A percentile compares a stretch with the other conserved stretches of the same genome.
Evolutionary conservation across 2,329 filamentous ascomycete species (phyloP).

Genomic region (Penicillium sclerotigenum): DNA sequence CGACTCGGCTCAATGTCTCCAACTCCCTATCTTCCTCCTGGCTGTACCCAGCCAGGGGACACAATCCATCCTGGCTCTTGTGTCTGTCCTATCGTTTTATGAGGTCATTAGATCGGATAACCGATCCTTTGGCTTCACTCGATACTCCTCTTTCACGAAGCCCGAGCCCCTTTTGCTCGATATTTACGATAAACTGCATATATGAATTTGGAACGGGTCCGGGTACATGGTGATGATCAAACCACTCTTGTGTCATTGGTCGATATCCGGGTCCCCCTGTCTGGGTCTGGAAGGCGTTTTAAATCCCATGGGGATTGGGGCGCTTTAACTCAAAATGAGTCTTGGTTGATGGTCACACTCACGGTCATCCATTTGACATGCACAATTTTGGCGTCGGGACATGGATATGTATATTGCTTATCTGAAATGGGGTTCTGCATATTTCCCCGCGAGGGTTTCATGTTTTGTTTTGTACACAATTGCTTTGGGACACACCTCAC

Average conservation of each 20-base stretch:
- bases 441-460: background rate
- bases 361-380: background rate
- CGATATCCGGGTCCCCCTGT: background rate
- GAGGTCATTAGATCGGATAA: background rate
- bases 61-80: constrained; percentile 13
- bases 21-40: background rate
- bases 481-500: constrained; percentile 2
- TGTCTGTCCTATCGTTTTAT: constrained; percentile 11
- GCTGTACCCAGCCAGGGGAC: background rate
- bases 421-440: background rate
- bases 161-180: constrained; percentile 5
- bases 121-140: background rate
- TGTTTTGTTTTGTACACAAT: constrained; percentile 12
- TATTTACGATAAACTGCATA: constrained; percentile 8
- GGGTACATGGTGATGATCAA: background rate
- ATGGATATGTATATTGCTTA: constrained; percentile 9
- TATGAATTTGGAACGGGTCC: constrained; percentile 3
- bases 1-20: background rate
- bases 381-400: constrained; percentile 5
- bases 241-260: background rate
- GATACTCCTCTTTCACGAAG: constrained; percentile 2
- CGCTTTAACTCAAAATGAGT: background rate
- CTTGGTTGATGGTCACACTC: background rate
- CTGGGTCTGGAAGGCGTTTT: constrained; percentile 6
- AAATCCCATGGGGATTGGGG: background rate